Conservation (phyloP, 2,329 filamentous ascomycete species). For the Penicillium sp. region DNA sequence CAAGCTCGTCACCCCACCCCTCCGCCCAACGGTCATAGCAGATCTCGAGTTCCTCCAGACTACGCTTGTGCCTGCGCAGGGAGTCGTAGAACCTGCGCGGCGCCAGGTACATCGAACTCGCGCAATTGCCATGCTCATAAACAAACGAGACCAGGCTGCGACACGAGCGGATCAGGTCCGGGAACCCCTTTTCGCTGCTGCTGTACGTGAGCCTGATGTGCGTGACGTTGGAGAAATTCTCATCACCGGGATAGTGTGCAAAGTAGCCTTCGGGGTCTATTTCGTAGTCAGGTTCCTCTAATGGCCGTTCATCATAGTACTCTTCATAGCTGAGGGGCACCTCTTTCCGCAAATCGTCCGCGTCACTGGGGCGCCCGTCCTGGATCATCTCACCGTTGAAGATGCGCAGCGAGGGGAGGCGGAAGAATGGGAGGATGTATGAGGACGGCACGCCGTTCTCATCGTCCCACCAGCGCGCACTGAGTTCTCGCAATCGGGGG, state of each 20-base stretch:
- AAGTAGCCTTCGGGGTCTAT: background rate
- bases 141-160: constrained; percentile 1
- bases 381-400: background rate
- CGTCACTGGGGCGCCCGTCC: background rate
- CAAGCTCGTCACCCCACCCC: background rate
- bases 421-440: background rate
- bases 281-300: background rate
- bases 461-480: background rate
- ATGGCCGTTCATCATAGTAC: background rate
- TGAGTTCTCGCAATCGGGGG: background rate
- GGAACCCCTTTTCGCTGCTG: background rate
- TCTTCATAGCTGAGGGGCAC: background rate
- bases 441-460: background rate
- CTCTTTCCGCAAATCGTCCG: background rate
- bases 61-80: background rate
- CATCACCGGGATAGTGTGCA: background rate
- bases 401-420: background rate
- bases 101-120: background rate
- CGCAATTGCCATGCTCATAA: background rate
- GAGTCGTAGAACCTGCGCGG: background rate
- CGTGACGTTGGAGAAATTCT: background rate
- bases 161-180: background rate
- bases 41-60: background rate
- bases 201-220: background rate
- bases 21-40: background rate